Percentiles rank a stretch among this genome's conserved stretches.
Conservation (phyloP, 371 early-diverging fungal species). For the Haplosporangium sp. region DNA sequence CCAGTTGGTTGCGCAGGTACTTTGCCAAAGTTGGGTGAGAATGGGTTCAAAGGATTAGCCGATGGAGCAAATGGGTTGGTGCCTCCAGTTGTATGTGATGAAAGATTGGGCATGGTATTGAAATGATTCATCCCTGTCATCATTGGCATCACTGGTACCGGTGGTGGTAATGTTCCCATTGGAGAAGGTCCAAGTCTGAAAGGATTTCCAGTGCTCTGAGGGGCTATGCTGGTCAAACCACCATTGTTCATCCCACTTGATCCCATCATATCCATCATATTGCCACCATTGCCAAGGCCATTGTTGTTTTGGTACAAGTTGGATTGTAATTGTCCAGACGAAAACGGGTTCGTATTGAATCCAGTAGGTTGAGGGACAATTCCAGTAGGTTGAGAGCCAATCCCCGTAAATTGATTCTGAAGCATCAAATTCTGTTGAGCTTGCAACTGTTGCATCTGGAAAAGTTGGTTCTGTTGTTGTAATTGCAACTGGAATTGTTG, state of each 20-base stretch:
- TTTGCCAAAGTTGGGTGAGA: slow-evolving; percentile 54
- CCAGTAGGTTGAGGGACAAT: slow-evolving; percentile 40
- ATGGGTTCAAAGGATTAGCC: slow-evolving; percentile 44
- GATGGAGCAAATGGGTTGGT: slow-evolving; percentile 54
- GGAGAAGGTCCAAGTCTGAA: slow-evolving; percentile 34
- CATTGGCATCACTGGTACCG: slow-evolving; percentile 39
- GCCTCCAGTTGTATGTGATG: slow-evolving; percentile 39
- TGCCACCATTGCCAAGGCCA: slow-evolving; percentile 7
- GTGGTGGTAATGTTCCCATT: slow-evolving; percentile 11
- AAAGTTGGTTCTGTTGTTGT: slow-evolving; percentile 41
- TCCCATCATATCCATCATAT: slow-evolving; percentile 24
- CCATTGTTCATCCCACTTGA: slow-evolving; percentile 12
- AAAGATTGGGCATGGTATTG: slow-evolving; percentile 47
- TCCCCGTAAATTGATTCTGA: slow-evolving; percentile 46
- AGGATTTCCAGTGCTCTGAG: slow-evolving; percentile 52
- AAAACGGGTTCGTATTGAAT: slow-evolving; percentile 48
- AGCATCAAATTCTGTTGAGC: slow-evolving; percentile 42
- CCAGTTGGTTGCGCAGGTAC: slow-evolving; percentile 43
- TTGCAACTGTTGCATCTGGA: slow-evolving; percentile 46
- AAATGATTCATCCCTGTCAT: slow-evolving; percentile 46
- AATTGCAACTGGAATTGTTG: slow-evolving; percentile 49
- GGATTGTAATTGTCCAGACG: slow-evolving; percentile 19
- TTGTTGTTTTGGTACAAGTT: slow-evolving; percentile 15
- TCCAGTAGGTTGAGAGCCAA: slow-evolving; percentile 35
- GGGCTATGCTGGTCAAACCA: slow-evolving; percentile 24